A percentile compares a stretch with the other conserved stretches of the same genome.
These are phyloP conservation scores for Chytriomyces sp. DNA, from an alignment of 192 early-diverging fungal genomes.

Conservation along the genomic window DNA sequence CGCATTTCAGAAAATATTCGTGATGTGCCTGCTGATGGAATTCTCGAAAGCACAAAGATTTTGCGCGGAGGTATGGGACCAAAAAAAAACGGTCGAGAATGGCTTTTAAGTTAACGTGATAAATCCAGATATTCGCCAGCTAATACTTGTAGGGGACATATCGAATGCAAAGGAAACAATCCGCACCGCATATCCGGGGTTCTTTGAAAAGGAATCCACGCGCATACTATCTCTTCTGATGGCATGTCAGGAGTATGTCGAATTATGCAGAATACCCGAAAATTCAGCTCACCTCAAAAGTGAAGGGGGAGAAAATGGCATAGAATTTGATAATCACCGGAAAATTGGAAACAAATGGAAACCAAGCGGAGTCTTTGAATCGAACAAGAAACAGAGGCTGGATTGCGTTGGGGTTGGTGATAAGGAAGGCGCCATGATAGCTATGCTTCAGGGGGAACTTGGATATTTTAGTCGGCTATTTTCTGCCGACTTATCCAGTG, in stretches of 20 bases:
- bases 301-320: not conserved
- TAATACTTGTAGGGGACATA: not conserved
- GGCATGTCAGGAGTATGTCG: slow-evolving; percentile 14
- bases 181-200: not conserved
- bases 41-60: slow-evolving; percentile 3
- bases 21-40: not conserved
- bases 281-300: not conserved
- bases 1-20: not conserved
- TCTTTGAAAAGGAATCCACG: not conserved
- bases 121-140: not conserved
- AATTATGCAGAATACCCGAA: slow-evolving; percentile 6
- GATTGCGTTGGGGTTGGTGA: no score
- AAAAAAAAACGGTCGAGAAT: not conserved
- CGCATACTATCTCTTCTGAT: not conserved
- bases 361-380: no score
- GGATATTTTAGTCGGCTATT: not conserved
- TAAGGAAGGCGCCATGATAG: not conserved
- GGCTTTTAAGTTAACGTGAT: not conserved
- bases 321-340: not conserved
- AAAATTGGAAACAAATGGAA: no score
- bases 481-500: not conserved
- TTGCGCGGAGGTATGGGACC: not conserved
- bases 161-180: not conserved
- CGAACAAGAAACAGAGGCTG: no score
- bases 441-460: not conserved